phyloP scores from a whole-genome alignment of 805 yeast species.

The Candida anglica region DNA sequence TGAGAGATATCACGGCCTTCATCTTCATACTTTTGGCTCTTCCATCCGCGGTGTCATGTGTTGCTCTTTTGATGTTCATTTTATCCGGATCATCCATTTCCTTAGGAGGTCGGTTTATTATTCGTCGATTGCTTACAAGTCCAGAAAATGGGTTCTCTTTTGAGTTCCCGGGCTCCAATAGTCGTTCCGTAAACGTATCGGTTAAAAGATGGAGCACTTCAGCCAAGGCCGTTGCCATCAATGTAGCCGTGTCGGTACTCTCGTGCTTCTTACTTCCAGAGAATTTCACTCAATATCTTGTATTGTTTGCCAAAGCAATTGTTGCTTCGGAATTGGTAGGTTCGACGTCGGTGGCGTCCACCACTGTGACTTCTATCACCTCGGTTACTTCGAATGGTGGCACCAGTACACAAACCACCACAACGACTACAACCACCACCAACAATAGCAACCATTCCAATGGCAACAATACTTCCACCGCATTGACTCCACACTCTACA shows the following conservation, averaged over 20 bases:
- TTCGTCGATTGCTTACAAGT: conserved; percentile 11
- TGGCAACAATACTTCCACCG: conserved; percentile 9
- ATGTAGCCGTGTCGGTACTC: background rate
- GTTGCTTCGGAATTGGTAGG: conserved; percentile 28
- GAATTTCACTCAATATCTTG: conserved; percentile 13
- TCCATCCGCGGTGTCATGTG: conserved; percentile 22
- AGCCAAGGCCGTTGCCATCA: conserved; percentile 5
- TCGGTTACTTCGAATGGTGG: background rate
- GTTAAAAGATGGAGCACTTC: conserved; percentile 8
- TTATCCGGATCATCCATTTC: conserved; percentile 26
- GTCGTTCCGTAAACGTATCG: conserved; percentile 1
- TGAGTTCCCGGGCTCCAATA: no score
- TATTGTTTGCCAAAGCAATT: conserved; percentile 26
- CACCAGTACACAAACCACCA: conserved; percentile 18
- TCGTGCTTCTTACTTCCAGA: conserved; percentile 1
- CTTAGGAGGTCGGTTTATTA: conserved; percentile 22
- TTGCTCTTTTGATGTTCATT: conserved; percentile 17
- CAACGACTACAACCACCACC: conserved; percentile 8
- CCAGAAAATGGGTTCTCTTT: no score
- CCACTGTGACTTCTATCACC: background rate
- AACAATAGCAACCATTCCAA: background rate
- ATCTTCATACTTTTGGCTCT: conserved; percentile 23
- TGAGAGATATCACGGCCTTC: conserved; percentile 30
- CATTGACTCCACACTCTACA: background rate
- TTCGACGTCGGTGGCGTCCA: conserved; percentile 15